These are phyloP conservation scores for Byssothecium circinans DNA, from an alignment of 2,329 filamentous ascomycete species.

Conservation along the genomic window DNA sequence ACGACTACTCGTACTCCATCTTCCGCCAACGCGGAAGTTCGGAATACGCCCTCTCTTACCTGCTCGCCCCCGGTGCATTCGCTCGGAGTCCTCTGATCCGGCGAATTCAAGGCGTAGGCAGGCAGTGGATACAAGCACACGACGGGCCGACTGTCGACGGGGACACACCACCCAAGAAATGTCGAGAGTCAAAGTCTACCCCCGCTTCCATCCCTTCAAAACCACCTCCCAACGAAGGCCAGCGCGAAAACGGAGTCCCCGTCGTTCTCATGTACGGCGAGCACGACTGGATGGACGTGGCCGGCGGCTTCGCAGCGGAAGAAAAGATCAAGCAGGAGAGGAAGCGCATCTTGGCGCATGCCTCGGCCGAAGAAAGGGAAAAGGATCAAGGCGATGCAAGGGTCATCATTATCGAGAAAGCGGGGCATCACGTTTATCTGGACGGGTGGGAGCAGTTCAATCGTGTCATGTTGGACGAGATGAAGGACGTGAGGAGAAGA, in stretches of 20 bases:
- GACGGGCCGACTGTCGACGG: constrained; percentile 28
- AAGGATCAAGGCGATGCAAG: constrained; percentile 79
- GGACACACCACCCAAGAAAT: constrained; percentile 21
- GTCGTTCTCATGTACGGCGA: constrained; percentile 96
- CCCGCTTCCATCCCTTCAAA: constrained; percentile 16
- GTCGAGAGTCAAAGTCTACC: constrained; percentile 9
- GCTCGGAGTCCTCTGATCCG: constrained; percentile 85
- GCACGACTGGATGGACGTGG: constrained; percentile 98
- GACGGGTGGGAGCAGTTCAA: constrained; percentile 74
- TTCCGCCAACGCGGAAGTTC: constrained; percentile 91
- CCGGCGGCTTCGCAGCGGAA: constrained; percentile 77
- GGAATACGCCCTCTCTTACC: constrained; percentile 89
- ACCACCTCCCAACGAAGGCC: constrained; percentile 13
- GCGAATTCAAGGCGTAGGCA: constrained; percentile 81
- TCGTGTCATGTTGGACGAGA: constrained; percentile 63
- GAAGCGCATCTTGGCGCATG: constrained; percentile 60
- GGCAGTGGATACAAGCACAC: constrained; percentile 58
- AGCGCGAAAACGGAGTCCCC: constrained; percentile 69
- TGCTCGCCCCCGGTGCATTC: constrained; percentile 91
- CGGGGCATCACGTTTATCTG: constrained; percentile 72
- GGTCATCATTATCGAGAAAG: constrained; percentile 74
- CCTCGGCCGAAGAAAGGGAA: constrained; percentile 67
- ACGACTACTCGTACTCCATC: constrained; percentile 91
- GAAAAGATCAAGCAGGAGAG: constrained; percentile 75
- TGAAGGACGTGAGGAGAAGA: constrained; percentile 60